Percentiles rank a stretch among this genome's conserved stretches.
Evolutionary conservation across 2,329 filamentous ascomycete genomes (phyloP).

Genomic region (Domatiomyces globalis): DNA sequence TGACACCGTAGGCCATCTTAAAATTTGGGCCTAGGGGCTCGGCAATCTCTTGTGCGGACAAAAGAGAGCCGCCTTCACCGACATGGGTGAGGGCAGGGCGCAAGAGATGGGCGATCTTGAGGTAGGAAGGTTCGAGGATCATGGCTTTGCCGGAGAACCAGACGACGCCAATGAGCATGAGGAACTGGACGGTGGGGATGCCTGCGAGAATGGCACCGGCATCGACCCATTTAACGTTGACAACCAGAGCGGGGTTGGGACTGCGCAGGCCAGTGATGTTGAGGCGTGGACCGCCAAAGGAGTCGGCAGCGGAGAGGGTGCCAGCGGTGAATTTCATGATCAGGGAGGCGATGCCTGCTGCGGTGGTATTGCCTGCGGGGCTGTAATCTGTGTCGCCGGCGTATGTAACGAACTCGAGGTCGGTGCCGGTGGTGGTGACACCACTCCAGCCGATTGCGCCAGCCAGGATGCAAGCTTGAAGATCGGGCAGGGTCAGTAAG

Average conservation of each 20-base stretch:
- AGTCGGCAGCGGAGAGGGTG: conserved; percentile 9
- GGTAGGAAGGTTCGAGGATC: conserved; percentile 12
- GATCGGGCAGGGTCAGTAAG: conserved; percentile 6
- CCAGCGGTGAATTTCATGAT: conserved; percentile 10
- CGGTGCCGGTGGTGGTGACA: not conserved
- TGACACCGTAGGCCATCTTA: conserved; percentile 13
- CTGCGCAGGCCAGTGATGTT: conserved; percentile 60
- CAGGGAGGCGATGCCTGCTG: conserved; percentile 4
- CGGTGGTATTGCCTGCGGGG: conserved; percentile 4
- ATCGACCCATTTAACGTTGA: conserved; percentile 53
- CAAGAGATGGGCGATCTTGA: conserved; percentile 10
- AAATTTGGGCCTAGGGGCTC: conserved; percentile 9
- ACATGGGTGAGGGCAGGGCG: conserved; percentile 11
- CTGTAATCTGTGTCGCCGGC: conserved; percentile 21
- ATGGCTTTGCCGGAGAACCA: conserved; percentile 11
- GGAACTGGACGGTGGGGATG: conserved; percentile 9
- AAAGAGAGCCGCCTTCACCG: conserved; percentile 9
- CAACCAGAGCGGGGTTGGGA: conserved; percentile 74
- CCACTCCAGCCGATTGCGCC: conserved; percentile 14
- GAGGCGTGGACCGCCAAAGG: conserved; percentile 4
- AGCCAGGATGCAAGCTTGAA: conserved; percentile 7
- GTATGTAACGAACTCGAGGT: conserved; percentile 6
- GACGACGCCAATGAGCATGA: conserved; percentile 9
- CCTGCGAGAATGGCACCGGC: conserved; percentile 8
- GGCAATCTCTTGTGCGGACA: conserved; percentile 15